phyloP scores from a whole-genome alignment of 208 protist genomes.

The Crithidia fasciculata region DNA sequence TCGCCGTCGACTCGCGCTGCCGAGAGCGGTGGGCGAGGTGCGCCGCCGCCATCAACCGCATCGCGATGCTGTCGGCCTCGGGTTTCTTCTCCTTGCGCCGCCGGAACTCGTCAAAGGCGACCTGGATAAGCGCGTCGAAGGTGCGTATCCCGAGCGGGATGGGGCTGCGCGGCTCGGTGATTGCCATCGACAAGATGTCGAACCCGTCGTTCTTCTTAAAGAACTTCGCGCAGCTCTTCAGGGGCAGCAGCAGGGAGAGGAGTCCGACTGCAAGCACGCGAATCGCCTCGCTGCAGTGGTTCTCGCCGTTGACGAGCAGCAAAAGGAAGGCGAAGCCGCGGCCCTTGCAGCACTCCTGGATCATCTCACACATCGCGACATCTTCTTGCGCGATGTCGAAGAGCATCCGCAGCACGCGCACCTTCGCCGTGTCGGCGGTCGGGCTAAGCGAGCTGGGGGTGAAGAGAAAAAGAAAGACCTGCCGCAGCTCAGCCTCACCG shows the following conservation, averaged over 20 bases:
- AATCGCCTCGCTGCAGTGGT: slow-evolving; percentile 80
- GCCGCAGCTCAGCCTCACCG: slow-evolving; percentile 61
- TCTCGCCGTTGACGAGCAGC: slow-evolving; percentile 69
- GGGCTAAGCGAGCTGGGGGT: slow-evolving; percentile 27
- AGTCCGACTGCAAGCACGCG: slow-evolving; percentile 81
- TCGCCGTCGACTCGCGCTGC: slow-evolving; percentile 24
- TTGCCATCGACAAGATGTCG: slow-evolving; percentile 62
- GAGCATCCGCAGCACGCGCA: slow-evolving; percentile 87
- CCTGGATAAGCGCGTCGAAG: slow-evolving; percentile 81
- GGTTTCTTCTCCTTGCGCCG: slow-evolving; percentile 43
- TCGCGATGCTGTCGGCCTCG: slow-evolving; percentile 22
- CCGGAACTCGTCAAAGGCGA: slow-evolving; percentile 78
- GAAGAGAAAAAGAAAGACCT: slow-evolving; percentile 68
- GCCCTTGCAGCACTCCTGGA: slow-evolving; percentile 65
- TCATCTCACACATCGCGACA: slow-evolving; percentile 66
- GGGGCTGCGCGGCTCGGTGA: slow-evolving; percentile 43
- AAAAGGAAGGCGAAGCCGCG: slow-evolving; percentile 67
- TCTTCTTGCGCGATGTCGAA: slow-evolving; percentile 84
- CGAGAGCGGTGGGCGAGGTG: slow-evolving; percentile 38
- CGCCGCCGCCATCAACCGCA: slow-evolving; percentile 28
- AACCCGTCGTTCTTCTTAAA: slow-evolving; percentile 75
- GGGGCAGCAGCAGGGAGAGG: slow-evolving; percentile 79
- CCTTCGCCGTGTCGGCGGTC: slow-evolving; percentile 65
- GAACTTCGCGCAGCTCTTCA: slow-evolving; percentile 60
- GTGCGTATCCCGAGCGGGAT: slow-evolving; percentile 74